Evolutionary conservation across 768 basidiomycete species (phyloP).

Genomic region (Suillus cothurnatus): DNA sequence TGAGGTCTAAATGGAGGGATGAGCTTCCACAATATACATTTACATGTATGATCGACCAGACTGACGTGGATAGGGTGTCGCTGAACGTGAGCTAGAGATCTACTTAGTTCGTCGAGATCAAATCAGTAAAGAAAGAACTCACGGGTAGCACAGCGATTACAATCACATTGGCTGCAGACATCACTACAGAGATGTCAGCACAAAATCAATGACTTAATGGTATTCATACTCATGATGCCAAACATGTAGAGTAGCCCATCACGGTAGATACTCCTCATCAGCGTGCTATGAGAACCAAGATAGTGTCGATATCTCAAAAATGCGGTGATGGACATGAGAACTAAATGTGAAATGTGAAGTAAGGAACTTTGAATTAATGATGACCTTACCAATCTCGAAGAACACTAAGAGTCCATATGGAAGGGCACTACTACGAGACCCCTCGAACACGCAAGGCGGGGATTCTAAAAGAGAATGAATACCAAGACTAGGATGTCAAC

Average conservation of each 20-base stretch:
- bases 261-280: slow-evolving; percentile 7
- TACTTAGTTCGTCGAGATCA: background rate
- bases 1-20: slow-evolving; percentile 4
- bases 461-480: background rate
- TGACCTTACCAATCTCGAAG: slow-evolving; percentile 10
- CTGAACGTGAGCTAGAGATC: background rate
- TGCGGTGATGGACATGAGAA: slow-evolving; percentile 5
- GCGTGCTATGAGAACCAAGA: slow-evolving; percentile 2
- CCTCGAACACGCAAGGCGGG: slow-evolving; percentile 6
- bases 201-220: background rate
- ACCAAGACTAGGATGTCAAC: background rate
- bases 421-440: background rate
- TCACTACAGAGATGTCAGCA: background rate
- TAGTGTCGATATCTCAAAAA: slow-evolving; percentile 8
- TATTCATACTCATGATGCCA: background rate
- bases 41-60: background rate
- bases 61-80: background rate
- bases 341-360: background rate
- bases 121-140: background rate
- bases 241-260: slow-evolving; percentile 6
- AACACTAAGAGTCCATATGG: slow-evolving; percentile 7
- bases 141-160: background rate
- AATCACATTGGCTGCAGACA: background rate
- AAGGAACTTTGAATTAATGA: background rate
- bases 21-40: background rate